These are phyloP conservation scores for Sarcodon aspratus DNA, from an alignment of 768 basidiomycete species.

Conservation along the genomic window DNA sequence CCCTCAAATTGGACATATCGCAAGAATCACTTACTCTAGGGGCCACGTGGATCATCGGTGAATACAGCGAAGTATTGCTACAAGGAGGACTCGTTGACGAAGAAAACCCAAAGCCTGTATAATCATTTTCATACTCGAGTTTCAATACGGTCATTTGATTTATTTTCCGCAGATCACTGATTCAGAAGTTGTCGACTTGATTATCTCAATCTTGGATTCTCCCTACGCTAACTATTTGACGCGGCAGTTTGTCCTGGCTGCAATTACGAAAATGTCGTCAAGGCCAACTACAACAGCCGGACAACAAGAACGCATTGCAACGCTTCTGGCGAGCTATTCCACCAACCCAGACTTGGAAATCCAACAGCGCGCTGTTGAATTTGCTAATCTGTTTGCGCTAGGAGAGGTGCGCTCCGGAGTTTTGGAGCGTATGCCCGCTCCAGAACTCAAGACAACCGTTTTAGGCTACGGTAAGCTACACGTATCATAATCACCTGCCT, in stretches of 20 bases:
- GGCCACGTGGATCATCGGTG: slow-evolving; percentile 92
- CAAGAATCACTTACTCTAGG: slow-evolving; percentile 93
- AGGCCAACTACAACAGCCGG: slow-evolving; percentile 52
- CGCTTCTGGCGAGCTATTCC: slow-evolving; percentile 70
- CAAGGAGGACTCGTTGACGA: slow-evolving; percentile 77
- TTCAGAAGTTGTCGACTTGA: slow-evolving; percentile 74
- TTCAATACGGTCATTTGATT: slow-evolving; percentile 1
- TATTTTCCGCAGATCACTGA: slow-evolving; percentile 48
- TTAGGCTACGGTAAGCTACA: slow-evolving; percentile 71
- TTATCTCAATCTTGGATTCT: slow-evolving; percentile 81
- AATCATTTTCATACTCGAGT: background rate
- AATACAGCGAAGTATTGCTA: slow-evolving; percentile 86
- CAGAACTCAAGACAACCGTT: slow-evolving; percentile 94
- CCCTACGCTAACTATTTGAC: slow-evolving; percentile 89
- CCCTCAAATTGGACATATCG: slow-evolving; percentile 84
- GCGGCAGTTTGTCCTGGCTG: slow-evolving; percentile 86
- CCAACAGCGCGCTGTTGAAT: slow-evolving; percentile 94
- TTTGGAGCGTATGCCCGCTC: slow-evolving; percentile 97
- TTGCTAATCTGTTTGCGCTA: slow-evolving; percentile 71
- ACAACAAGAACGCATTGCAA: slow-evolving; percentile 73
- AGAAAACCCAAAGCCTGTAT: slow-evolving; percentile 58
- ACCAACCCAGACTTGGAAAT: slow-evolving; percentile 88
- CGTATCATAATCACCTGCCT: background rate
- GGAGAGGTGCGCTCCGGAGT: slow-evolving; percentile 76
- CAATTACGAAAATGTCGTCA: slow-evolving; percentile 83